These are phyloP conservation scores for Xylaria sp. DNA, from an alignment of 495 filamentous ascomycete genomes.

Conservation along the genomic window DNA sequence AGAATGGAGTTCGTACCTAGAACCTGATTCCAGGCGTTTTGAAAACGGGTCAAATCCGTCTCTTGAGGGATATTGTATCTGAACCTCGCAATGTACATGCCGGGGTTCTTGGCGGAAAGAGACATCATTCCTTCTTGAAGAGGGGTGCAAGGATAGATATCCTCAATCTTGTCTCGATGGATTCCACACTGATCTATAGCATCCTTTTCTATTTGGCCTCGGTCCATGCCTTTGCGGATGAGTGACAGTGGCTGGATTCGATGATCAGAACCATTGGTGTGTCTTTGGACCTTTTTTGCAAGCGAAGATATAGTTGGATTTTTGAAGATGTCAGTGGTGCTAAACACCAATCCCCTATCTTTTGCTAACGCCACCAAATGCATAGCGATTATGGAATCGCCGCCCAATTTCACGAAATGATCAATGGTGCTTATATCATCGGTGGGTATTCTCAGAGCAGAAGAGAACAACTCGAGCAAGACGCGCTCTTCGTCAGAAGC, in stretches of 20 bases:
- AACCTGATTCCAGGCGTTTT: constrained; percentile 59
- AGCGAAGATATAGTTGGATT: constrained; percentile 10
- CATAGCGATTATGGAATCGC: constrained; percentile 6
- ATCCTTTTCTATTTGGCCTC: neutral
- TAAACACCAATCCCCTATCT: neutral
- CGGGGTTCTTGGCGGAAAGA: constrained; percentile 52
- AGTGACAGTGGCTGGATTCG: neutral
- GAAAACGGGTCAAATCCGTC: constrained; percentile 57
- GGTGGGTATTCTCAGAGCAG: neutral
- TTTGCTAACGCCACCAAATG: neutral
- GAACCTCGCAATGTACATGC: constrained; percentile 60
- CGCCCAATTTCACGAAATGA: constrained; percentile 1
- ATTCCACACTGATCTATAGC: neutral
- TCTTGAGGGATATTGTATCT: constrained; percentile 52
- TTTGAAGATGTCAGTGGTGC: neutral
- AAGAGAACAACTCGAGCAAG: neutral
- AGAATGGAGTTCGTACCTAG: constrained; percentile 59
- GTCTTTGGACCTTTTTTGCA: neutral
- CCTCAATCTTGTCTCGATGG: constrained; percentile 45
- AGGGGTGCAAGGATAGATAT: constrained; percentile 70
- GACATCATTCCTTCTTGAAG: constrained; percentile 69
- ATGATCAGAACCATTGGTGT: neutral
- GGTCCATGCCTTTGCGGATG: neutral
- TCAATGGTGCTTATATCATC: neutral
- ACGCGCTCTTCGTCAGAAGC: neutral